These are phyloP conservation scores for Pyrenula massariospora DNA, from an alignment of 495 filamentous ascomycete genomes.

Conservation along the genomic window DNA sequence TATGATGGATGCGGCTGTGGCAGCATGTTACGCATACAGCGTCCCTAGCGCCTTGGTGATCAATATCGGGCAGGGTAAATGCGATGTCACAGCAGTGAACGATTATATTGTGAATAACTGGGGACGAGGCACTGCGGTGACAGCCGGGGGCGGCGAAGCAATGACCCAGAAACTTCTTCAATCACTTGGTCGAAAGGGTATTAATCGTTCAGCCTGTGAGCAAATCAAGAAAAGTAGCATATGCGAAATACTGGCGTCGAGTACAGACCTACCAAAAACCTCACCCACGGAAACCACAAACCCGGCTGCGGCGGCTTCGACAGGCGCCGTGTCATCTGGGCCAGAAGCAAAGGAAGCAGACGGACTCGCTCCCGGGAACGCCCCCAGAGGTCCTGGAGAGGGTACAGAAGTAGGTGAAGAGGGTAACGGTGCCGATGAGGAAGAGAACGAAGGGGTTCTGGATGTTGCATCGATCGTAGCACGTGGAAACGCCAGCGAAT, in stretches of 20 bases:
- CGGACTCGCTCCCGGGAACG: constrained; percentile 19
- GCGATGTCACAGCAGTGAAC: constrained; percentile 77
- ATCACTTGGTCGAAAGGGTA: constrained; percentile 56
- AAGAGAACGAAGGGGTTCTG: constrained; percentile 72
- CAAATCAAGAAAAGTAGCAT: constrained; percentile 83
- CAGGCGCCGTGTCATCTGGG: constrained; percentile 31
- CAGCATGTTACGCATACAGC: constrained; percentile 74
- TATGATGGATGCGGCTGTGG: constrained; percentile 73
- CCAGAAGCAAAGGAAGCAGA: constrained; percentile 17
- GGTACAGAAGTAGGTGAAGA: constrained; percentile 36
- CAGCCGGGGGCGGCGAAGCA: constrained; percentile 70
- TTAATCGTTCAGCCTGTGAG: constrained; percentile 83
- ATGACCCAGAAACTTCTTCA: constrained; percentile 69
- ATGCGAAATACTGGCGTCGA: constrained; percentile 74
- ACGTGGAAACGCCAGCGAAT: constrained; percentile 84
- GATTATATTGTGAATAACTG: constrained; percentile 58
- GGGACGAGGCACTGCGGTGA: constrained; percentile 50
- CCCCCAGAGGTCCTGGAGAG: constrained; percentile 37
- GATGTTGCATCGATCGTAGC: constrained; percentile 91
- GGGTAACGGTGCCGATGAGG: constrained; percentile 30
- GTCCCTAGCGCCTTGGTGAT: constrained; percentile 65
- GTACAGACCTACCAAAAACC: constrained; percentile 39
- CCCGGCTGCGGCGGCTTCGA: constrained; percentile 42
- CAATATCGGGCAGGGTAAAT: constrained; percentile 83
- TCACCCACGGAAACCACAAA: constrained; percentile 44